Percentiles rank a stretch among this genome's conserved stretches.
Conservation (phyloP, 176 grass and related monocot genomes). For the Phragmites australis region DNA sequence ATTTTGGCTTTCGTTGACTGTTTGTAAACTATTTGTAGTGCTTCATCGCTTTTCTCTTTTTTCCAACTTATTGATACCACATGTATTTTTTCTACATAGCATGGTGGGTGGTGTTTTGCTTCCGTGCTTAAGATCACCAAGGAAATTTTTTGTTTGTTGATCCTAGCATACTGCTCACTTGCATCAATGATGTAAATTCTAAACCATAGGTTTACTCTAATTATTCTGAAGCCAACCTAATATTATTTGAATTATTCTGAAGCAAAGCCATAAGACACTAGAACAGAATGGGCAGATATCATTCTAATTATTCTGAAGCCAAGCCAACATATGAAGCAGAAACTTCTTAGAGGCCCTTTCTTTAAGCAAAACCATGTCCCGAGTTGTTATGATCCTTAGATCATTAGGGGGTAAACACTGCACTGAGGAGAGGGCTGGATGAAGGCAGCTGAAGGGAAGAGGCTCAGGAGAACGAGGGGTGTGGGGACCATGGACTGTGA, state of each 20-base stretch:
- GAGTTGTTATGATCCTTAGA: neutral
- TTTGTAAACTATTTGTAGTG: neutral
- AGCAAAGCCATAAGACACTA: too few species aligned
- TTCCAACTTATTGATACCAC: neutral
- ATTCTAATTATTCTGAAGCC: too few species aligned
- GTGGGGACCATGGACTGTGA: neutral
- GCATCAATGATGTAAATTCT: neutral
- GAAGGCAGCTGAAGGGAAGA: neutral
- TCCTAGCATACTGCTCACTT: neutral
- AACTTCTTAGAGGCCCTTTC: too few species aligned
- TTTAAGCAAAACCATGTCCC: too few species aligned
- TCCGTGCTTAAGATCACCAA: too few species aligned
- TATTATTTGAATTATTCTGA: too few species aligned
- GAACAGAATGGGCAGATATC: too few species aligned
- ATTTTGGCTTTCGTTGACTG: neutral
- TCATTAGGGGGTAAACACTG: neutral
- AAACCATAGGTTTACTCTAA: neutral
- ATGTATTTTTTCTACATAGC: neutral
- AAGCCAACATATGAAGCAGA: too few species aligned
- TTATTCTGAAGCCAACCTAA: neutral
- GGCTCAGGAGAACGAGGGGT: neutral
- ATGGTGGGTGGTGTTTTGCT: neutral
- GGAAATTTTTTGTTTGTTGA: neutral
- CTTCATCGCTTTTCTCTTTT: neutral
- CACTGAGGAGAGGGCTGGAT: neutral